phyloP scores from a whole-genome alignment of 768 basidiomycete genomes.

The Trametes punicea region DNA sequence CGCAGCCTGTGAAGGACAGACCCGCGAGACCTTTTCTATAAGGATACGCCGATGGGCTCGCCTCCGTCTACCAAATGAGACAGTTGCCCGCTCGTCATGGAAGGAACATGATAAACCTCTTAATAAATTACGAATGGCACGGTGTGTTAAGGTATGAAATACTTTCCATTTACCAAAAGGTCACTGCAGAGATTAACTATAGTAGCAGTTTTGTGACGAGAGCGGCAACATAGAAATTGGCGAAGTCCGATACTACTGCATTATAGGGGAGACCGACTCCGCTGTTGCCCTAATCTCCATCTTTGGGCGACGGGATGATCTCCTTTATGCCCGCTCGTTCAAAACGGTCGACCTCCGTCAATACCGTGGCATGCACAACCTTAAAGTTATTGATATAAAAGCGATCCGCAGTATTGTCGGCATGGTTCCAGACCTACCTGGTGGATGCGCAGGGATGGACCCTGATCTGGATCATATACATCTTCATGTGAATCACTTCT shows the following conservation, averaged over 20 bases:
- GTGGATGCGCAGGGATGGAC: not conserved
- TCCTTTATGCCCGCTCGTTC: not conserved
- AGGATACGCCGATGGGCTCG: constrained; percentile 31
- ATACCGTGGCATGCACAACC: not conserved
- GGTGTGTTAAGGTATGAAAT: constrained; percentile 34
- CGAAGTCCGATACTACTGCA: constrained; percentile 20
- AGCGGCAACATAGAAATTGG: not conserved
- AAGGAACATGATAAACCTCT: constrained; percentile 25
- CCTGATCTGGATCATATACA: not conserved
- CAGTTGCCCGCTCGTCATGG: constrained; percentile 34
- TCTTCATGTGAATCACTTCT: not conserved
- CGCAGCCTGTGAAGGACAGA: not conserved
- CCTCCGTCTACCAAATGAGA: constrained; percentile 36
- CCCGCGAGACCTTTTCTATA: not conserved
- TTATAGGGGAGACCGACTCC: not conserved
- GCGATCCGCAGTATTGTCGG: constrained; percentile 14
- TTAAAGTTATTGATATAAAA: constrained; percentile 10
- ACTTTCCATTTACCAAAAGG: not conserved
- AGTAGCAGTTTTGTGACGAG: not conserved
- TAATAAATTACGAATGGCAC: constrained; percentile 26
- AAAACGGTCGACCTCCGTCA: not conserved
- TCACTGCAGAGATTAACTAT: not conserved
- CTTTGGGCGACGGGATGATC: not conserved
- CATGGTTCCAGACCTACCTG: constrained; percentile 2
- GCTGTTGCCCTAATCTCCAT: constrained; percentile 9